Percentiles rank a stretch among this genome's conserved stretches.
These are phyloP conservation scores for Bidens hawaiensis DNA, from an alignment of 140 eudicot genomes.

Conservation along the genomic window DNA sequence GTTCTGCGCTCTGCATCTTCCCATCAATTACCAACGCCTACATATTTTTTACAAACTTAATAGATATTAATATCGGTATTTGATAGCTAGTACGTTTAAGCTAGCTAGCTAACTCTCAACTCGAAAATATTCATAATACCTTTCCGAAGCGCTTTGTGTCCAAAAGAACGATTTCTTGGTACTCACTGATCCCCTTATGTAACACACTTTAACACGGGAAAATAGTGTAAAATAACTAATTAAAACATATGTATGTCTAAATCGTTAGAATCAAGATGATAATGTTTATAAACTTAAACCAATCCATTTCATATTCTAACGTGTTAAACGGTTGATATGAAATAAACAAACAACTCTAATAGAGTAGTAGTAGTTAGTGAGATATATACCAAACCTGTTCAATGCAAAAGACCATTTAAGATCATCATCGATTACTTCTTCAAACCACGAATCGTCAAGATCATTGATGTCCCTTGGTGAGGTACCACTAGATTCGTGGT, in stretches of 20 bases:
- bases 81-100: no score
- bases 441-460: conserved; percentile 48
- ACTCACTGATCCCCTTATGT: conserved; percentile 62
- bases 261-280: neutral
- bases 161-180: conserved; percentile 82
- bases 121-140: conserved; percentile 44
- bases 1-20: conserved; percentile 92
- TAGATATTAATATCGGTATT: no score
- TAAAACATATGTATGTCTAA: neutral
- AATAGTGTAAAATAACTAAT: neutral
- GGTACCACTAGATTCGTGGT: conserved; percentile 6
- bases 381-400: conserved; percentile 49
- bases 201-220: conserved; percentile 39
- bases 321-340: neutral
- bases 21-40: conserved; percentile 87
- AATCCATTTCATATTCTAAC: no score
- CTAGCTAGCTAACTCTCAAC: no score
- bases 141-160: conserved; percentile 91
- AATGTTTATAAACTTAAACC: neutral
- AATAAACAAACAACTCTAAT: neutral
- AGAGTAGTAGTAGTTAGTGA: neutral
- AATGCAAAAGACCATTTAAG: conserved; percentile 78
- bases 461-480: neutral
- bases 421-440: conserved; percentile 79
- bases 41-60: conserved; percentile 5